These are phyloP conservation scores for Vitis labrusca DNA, from an alignment of 164 flowering plant species.

Conservation along the genomic window DNA sequence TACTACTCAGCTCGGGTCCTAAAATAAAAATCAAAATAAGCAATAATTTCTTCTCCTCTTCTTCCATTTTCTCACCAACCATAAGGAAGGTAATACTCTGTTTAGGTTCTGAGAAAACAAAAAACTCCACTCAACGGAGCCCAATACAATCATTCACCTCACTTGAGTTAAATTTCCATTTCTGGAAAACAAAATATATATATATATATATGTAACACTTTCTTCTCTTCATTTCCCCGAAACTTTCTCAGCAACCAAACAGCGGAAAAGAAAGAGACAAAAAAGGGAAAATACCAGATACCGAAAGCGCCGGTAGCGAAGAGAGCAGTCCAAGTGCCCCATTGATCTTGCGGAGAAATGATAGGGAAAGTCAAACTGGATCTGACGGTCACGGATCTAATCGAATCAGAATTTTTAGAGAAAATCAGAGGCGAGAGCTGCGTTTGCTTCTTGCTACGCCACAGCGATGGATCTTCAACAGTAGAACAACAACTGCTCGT, in stretches of 20 bases:
- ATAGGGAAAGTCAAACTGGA: conserved; percentile 58
- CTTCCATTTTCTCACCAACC: not conserved
- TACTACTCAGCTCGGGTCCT: not conserved
- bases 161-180: too few species aligned
- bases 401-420: conserved; percentile 1
- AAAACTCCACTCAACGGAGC: too few species aligned
- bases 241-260: not conserved
- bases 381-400: conserved; percentile 26
- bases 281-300: conserved; percentile 50
- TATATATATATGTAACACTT: not conserved
- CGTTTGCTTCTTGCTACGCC: not conserved
- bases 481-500: not conserved
- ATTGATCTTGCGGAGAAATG: conserved; percentile 73
- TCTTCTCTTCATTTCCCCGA: not conserved
- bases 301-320: conserved; percentile 81
- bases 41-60: not conserved
- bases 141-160: too few species aligned
- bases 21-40: too few species aligned
- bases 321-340: conserved; percentile 94
- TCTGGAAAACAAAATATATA: too few species aligned
- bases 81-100: not conserved
- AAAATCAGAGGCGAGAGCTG: conserved; percentile 5
- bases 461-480: not conserved
- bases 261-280: not conserved
- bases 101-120: too few species aligned